A percentile compares a stretch with the other conserved stretches of the same genome.
phyloP scores from a whole-genome alignment of 2,329 filamentous ascomycete genomes.

The Dactylellina drechsleri region DNA sequence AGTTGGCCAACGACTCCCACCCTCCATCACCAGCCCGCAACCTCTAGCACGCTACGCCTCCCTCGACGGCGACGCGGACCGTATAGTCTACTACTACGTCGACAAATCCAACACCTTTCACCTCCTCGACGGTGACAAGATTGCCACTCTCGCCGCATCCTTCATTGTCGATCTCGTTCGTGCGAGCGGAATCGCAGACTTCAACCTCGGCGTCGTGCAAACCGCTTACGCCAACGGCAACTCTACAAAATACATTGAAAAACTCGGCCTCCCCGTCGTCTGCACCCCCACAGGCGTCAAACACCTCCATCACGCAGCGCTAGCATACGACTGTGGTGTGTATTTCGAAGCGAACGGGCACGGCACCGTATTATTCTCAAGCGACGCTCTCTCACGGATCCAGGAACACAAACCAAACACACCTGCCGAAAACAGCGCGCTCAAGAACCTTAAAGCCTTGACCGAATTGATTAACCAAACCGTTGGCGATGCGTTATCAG shows the following conservation, averaged over 20 bases:
- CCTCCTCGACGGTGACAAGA: slow-evolving; percentile 94
- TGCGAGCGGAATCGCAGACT: slow-evolving; percentile 79
- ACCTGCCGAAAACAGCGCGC: slow-evolving; percentile 87
- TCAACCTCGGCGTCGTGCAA: slow-evolving; percentile 94
- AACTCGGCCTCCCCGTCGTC: slow-evolving; percentile 86
- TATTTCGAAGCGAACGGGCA: slow-evolving; percentile 99
- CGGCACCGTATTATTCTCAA: slow-evolving; percentile 93
- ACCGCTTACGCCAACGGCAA: slow-evolving; percentile 98
- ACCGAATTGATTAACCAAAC: slow-evolving; percentile 97
- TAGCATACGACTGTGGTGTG: slow-evolving; percentile 92
- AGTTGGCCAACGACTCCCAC: slow-evolving; percentile 90
- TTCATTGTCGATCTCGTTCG: slow-evolving; percentile 91
- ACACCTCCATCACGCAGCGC: slow-evolving; percentile 95
- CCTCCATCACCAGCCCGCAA: slow-evolving; percentile 76
- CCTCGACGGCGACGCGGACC: slow-evolving; percentile 93
- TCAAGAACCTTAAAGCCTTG: slow-evolving; percentile 83
- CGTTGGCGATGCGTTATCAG: slow-evolving; percentile 92
- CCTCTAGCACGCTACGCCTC: slow-evolving; percentile 85
- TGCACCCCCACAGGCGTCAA: slow-evolving; percentile 97
- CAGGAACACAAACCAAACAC: slow-evolving; percentile 80
- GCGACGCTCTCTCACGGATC: slow-evolving; percentile 81
- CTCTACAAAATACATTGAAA: slow-evolving; percentile 88
- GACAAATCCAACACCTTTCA: slow-evolving; percentile 85
- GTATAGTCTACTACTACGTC: slow-evolving; percentile 92
- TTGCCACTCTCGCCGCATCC: slow-evolving; percentile 90